These are phyloP conservation scores for Candolleomyces aberdarensis DNA, from an alignment of 768 basidiomycete species.

Conservation along the genomic window DNA sequence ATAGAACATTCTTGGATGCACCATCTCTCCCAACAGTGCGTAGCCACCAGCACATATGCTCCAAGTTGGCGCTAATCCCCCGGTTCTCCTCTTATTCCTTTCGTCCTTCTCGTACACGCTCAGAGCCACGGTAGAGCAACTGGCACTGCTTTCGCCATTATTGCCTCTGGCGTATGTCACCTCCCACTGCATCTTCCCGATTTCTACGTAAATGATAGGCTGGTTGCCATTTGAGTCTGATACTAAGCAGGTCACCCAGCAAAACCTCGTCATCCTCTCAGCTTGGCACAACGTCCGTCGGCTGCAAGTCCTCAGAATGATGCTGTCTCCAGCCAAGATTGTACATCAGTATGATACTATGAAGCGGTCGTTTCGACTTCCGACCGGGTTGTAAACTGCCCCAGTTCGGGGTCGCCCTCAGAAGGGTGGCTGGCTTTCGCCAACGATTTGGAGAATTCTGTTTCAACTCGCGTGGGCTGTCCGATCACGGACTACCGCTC, in stretches of 20 bases:
- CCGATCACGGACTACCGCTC: no score
- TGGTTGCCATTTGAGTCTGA: conserved; percentile 35
- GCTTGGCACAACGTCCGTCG: conserved; percentile 30
- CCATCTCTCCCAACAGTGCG: conserved; percentile 47
- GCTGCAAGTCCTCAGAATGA: conserved; percentile 8
- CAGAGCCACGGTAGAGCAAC: conserved; percentile 50
- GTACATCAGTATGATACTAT: background rate
- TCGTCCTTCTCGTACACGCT: conserved; percentile 40
- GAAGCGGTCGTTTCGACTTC: no score
- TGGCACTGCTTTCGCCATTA: conserved; percentile 50
- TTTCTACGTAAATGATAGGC: background rate
- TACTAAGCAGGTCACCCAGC: conserved; percentile 40
- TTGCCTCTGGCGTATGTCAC: conserved; percentile 42
- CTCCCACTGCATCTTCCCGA: background rate
- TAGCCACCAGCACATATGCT: background rate
- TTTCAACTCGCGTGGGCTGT: no score
- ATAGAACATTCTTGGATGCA: conserved; percentile 40
- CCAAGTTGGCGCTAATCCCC: background rate
- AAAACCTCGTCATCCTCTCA: conserved; percentile 50
- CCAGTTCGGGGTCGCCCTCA: no score
- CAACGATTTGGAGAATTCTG: no score
- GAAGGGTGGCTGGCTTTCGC: no score
- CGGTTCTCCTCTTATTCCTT: background rate
- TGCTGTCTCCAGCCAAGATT: background rate
- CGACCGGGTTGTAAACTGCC: no score